Conservation (phyloP, 2,329 filamentous ascomycete genomes). For the Aspergillus sojae region DNA sequence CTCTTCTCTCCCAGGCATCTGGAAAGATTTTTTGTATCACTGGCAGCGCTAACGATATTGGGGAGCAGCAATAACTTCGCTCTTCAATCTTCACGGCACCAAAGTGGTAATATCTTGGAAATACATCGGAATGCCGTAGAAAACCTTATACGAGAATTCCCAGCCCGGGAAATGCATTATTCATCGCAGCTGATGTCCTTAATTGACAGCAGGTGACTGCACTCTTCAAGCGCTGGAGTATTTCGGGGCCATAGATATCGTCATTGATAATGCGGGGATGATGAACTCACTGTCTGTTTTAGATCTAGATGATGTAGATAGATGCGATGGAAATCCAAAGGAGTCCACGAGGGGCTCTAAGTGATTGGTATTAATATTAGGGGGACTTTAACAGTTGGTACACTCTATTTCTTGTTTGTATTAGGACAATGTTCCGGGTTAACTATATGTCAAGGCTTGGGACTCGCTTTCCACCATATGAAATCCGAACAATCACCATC, state of each 20-base stretch:
- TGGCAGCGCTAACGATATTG: conserved; percentile 46
- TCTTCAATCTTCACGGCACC: conserved; percentile 40
- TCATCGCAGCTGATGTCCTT: conserved; percentile 39
- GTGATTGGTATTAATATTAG: conserved; percentile 49
- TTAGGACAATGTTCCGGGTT: not conserved
- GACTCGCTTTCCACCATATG: conserved; percentile 33
- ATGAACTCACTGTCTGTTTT: conserved; percentile 29
- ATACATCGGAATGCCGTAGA: conserved; percentile 4
- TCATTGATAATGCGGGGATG: conserved; percentile 48
- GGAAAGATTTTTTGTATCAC: conserved; percentile 45
- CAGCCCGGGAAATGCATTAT: conserved; percentile 25
- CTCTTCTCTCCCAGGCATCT: not conserved
- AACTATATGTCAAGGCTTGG: conserved; percentile 29
- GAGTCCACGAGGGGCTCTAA: conserved; percentile 28
- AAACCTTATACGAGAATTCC: conserved; percentile 11
- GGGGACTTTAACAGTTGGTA: conserved; percentile 46
- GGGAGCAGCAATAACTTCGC: conserved; percentile 39
- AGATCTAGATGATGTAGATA: conserved; percentile 28
- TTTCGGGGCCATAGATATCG: conserved; percentile 44
- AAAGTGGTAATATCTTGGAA: conserved; percentile 42
- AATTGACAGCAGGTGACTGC: conserved; percentile 40
- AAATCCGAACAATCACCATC: conserved; percentile 18
- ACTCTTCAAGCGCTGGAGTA: conserved; percentile 33
- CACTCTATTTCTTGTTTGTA: not conserved
- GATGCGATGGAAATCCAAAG: conserved; percentile 15